Evolutionary conservation across 2,329 filamentous ascomycete genomes (phyloP), one percentile per base, ranked within the genome.

Genomic region (Fusarium nodosum): DNA sequence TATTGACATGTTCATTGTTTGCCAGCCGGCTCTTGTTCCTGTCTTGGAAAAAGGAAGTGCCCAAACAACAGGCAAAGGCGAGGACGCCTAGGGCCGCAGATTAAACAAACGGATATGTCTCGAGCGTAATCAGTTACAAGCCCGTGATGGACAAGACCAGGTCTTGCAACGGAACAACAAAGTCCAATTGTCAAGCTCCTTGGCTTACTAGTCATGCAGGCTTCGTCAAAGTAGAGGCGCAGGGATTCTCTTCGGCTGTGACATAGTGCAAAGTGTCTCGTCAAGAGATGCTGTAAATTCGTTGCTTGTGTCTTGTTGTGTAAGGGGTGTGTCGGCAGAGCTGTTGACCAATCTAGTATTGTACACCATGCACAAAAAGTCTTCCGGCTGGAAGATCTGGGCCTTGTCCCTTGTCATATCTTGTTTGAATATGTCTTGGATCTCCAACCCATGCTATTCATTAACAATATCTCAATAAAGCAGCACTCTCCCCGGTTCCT

Each of bases 181-280:
- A 51, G 20, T 24, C 31, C 63, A 59, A 48, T 31, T 64, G 28
- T 36, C 33, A 41, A 47, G 31, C 50, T 47, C 24, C 30, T 20
- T 47, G 30, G 31, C 48, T 51, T 15, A 46, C 53, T 39, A 45
- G 34, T 30, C 33, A 56, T 42, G 22, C 42, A 50, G 48, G 33
- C 20, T 47, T 51, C 59, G 42, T 42, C 22, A 59, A 30, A 56
- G 39, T 55, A 28, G 52, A 34, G 39, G 66, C 54, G 48, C 24
- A 48, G 55, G 47, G 55, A 55, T 51, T 34, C 24, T 26, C 39
- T 60, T 68, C 63, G 64, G 45, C 54, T 62, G 68, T 72, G 47
- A 66, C 63, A 61, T 71, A 60, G 46, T 60, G 54, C 60, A 61
- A 58, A 51, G 60, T 72, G 59, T 69, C 52, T 73, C 63, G 51